Conservation (phyloP, 768 basidiomycete genomes). For the Pleurotus eryngii region DNA sequence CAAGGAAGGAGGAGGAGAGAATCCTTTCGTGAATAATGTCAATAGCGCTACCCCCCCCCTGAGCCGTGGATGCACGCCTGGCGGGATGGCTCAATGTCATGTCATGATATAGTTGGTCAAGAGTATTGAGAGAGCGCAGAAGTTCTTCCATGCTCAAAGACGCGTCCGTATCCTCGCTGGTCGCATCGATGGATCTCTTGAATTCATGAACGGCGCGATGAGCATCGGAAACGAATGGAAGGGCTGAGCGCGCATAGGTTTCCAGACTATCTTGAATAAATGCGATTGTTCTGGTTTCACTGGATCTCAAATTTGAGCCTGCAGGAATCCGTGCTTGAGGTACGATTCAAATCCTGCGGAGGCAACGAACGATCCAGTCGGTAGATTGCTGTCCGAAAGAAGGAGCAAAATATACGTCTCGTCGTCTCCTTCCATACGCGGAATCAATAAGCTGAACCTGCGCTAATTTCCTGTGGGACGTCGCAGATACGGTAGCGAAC, state of each 20-base stretch:
- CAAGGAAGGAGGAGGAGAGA: slow-evolving; percentile 52
- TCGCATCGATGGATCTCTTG: slow-evolving; percentile 1
- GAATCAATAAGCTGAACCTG: not conserved
- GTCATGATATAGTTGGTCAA: slow-evolving; percentile 79
- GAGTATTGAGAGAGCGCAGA: slow-evolving; percentile 41
- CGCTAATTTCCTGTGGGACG: too few relatives aligned
- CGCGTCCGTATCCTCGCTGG: slow-evolving; percentile 10
- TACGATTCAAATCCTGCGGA: slow-evolving; percentile 93
- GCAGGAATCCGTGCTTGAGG: slow-evolving; percentile 70
- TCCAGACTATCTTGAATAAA: slow-evolving; percentile 72
- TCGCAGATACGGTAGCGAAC: too few relatives aligned
- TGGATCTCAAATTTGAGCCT: slow-evolving; percentile 19
- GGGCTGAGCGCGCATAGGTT: slow-evolving; percentile 74
- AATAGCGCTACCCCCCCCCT: slow-evolving; percentile 93
- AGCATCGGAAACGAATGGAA: slow-evolving; percentile 77
- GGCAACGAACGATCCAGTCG: slow-evolving; percentile 95
- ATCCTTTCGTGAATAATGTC: slow-evolving; percentile 81
- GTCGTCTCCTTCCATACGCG: slow-evolving; percentile 26
- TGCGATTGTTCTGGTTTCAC: slow-evolving; percentile 32
- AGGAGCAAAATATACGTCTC: slow-evolving; percentile 75
- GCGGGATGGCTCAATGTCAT: slow-evolving; percentile 91
- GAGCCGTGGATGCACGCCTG: slow-evolving; percentile 81
- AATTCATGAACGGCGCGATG: slow-evolving; percentile 40
- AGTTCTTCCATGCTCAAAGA: slow-evolving; percentile 15
- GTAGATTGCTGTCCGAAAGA: slow-evolving; percentile 89